phyloP scores from a whole-genome alignment of 192 early-diverging fungal genomes.

The Rhizophagus prolifer region DNA sequence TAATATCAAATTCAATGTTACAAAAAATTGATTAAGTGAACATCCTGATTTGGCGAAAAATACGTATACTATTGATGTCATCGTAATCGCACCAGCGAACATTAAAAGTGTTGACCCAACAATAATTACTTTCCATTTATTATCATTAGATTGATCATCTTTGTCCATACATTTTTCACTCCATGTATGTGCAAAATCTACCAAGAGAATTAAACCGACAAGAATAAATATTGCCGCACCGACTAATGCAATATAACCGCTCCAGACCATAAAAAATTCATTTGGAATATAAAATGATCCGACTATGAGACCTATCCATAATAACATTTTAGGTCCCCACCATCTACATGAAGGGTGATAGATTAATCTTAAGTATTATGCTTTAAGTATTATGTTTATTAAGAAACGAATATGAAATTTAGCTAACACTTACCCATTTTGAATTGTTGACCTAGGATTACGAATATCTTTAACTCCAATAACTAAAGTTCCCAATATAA shows the following conservation, averaged over 20 bases:
- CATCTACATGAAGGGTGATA: conserved; percentile 35
- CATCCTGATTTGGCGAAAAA: conserved; percentile 81
- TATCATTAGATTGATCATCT: conserved; percentile 76
- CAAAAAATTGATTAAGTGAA: conserved; percentile 90
- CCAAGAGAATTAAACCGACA: conserved; percentile 88
- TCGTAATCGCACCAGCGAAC: conserved; percentile 63
- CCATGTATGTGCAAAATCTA: conserved; percentile 94
- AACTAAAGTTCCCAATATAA: conserved; percentile 59
- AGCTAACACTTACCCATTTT: conserved; percentile 73
- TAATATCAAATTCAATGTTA: conserved; percentile 86
- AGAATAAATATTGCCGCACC: conserved; percentile 90
- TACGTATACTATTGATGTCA: conserved; percentile 82
- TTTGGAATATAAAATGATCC: conserved; percentile 92
- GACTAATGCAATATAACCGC: conserved; percentile 78
- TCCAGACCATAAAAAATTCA: conserved; percentile 87
- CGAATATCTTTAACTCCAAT: conserved; percentile 73
- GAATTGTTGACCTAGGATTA: conserved; percentile 76
- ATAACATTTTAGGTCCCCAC: conserved; percentile 71
- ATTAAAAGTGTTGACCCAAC: conserved; percentile 70
- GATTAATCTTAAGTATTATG: neutral
- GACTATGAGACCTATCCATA: conserved; percentile 72
- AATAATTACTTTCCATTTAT: conserved; percentile 80
- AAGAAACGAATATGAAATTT: neutral
- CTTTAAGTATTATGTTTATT: neutral
- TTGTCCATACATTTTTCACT: conserved; percentile 81